Base-by-base conservation (phyloP, 2,329 filamentous ascomycete species). In the Fusarium dlaminii region DNA sequence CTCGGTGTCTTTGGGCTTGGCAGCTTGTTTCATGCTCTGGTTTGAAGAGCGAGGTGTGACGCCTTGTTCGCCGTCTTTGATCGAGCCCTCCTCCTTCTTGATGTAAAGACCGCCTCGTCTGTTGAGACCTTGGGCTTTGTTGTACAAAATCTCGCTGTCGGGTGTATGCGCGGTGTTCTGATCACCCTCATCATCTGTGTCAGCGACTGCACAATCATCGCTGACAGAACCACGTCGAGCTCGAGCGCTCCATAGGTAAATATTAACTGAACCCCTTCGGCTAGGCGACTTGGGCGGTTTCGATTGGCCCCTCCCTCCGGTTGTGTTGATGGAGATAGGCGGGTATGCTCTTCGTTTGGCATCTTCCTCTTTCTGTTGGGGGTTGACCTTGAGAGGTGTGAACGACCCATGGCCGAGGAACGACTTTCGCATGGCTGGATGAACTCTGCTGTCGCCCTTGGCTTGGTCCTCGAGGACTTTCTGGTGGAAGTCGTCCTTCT, bases 271-370 rank as follows among this genome's bases (percentile, higher is more conserved):
- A 6, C 82, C 82, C 10, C 81, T 79, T 24, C 79, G 66, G 1
- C 77, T 62, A 2, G 80, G 75, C 2, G 79, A 74, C 18, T 79
- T 77, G 4, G 80, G 77, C 2, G 79, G 78, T 12, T 79, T 68
- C 3, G 77, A 74, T n/a, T 79, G 79, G 11, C 76, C 75, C 54
- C 79, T 80, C 9, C 69, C 70, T 0, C 78, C 72, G 5, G 73
- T 61, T 10, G 77, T 80, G n/a, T 80, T 79, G 32, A 81, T 79
- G 2, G 83, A 80, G 54, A 83, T 84, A 13, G 82, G 83, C 3
- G 82, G 83, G 39, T 84, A 84, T 3, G 79, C 76, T 57, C 81
- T 76, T 5, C 75, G 72, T 46, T 77, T 76, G 3, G 75, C 43
- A 10, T 82, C 79, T 4, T 75, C 74, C 15, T 74, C 66, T 36